Percentiles rank a stretch among this genome's conserved stretches.
Conservation (phyloP, 305 asterid species). For the Salvia sclarea region DNA sequence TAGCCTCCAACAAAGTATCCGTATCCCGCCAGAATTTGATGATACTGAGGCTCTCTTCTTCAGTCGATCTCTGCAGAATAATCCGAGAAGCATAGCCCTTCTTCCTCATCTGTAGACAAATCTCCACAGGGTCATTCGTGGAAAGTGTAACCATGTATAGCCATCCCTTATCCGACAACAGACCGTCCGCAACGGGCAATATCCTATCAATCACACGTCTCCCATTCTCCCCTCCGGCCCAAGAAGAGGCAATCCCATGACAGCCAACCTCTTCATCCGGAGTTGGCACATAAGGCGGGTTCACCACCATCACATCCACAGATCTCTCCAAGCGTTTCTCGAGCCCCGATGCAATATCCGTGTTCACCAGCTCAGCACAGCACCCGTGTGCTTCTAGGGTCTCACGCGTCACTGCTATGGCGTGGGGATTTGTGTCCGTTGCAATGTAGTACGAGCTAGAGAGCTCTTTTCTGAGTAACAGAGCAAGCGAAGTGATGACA, state of each 20-base stretch:
- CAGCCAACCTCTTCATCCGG: constrained; percentile 83
- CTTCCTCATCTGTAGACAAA: constrained; percentile 67
- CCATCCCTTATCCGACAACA: constrained; percentile 72
- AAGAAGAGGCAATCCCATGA: constrained; percentile 58
- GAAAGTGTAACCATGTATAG: constrained; percentile 56
- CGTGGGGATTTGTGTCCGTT: constrained; percentile 69
- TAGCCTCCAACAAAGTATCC: constrained; percentile 41
- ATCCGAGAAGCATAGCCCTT: constrained; percentile 69
- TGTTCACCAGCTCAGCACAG: constrained; percentile 58
- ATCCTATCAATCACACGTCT: constrained; percentile 65
- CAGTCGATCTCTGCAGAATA: constrained; percentile 65
- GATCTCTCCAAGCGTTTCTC: constrained; percentile 53
- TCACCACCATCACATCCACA: constrained; percentile 81
- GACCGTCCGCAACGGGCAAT: constrained; percentile 60
- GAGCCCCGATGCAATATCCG: constrained; percentile 69
- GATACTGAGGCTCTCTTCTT: constrained; percentile 72
- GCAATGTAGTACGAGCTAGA: constrained; percentile 45
- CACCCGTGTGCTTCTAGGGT: constrained; percentile 69
- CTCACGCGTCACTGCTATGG: constrained; percentile 55
- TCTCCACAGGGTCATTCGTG: constrained; percentile 56
- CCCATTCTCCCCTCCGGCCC: constrained; percentile 86
- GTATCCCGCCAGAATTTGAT: constrained; percentile 69
- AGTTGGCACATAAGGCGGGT: constrained; percentile 91
- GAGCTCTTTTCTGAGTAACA: constrained; percentile 50
- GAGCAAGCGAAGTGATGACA: constrained; percentile 72